Percentiles rank a stretch among this genome's conserved stretches.
phyloP scores from a whole-genome alignment of 2,329 filamentous ascomycete species.

The Arthrobotrys pseudoclavata region DNA sequence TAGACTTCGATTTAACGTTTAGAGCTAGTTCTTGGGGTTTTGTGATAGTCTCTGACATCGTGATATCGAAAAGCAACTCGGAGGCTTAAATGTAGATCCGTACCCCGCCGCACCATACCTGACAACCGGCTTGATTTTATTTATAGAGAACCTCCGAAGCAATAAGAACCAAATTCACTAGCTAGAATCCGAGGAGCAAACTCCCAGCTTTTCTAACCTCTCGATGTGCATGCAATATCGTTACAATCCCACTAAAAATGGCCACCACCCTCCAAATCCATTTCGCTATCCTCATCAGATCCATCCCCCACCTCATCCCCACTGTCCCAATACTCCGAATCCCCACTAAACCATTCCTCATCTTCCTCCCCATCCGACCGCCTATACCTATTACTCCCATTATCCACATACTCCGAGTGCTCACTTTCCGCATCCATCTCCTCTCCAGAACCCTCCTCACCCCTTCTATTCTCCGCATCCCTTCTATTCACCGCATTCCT shows the following conservation, averaged over 20 bases:
- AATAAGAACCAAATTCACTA: neutral
- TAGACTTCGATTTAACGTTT: neutral
- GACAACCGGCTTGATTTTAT: no score
- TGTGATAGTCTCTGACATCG: neutral
- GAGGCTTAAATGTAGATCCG: no score
- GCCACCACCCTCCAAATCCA: neutral
- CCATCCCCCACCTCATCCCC: neutral
- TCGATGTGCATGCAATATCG: no score
- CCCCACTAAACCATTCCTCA: neutral
- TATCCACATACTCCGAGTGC: neutral
- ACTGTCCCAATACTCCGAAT: constrained; percentile 10
- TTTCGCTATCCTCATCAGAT: neutral
- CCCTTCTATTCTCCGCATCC: neutral
- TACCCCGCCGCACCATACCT: no score
- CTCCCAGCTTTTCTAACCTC: no score
- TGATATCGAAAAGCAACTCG: neutral
- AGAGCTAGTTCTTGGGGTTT: no score
- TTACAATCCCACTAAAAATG: neutral
- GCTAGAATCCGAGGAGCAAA: no score
- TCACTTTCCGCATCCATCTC: neutral
- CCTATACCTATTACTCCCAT: neutral
- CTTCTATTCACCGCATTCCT: no score
- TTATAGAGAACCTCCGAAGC: neutral
- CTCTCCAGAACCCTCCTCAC: neutral
- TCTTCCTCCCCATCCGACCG: neutral